Conservation (phyloP, 1,139 yeast genomes). For the Candida freyschussii region DNA sequence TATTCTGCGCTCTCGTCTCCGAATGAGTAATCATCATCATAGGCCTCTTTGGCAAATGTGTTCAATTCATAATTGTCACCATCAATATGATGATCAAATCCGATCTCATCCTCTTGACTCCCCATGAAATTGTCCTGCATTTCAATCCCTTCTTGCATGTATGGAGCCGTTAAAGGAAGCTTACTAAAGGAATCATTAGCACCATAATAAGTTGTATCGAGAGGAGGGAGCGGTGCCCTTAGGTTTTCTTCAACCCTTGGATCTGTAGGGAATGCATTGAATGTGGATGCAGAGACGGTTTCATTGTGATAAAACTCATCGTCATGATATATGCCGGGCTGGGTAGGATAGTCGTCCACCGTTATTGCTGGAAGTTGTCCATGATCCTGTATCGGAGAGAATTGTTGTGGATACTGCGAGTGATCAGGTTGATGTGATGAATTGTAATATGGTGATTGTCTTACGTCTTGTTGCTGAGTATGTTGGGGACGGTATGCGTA, state of each 20-base stretch:
- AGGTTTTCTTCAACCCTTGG: conserved; percentile 6
- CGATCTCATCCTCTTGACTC: conserved; percentile 19
- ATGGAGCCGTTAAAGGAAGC: conserved; percentile 14
- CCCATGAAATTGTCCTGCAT: conserved; percentile 12
- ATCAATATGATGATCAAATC: conserved; percentile 16
- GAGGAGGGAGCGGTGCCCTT: conserved; percentile 10
- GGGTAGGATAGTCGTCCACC: conserved; percentile 10
- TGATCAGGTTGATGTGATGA: neutral
- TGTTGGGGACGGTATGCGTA: conserved; percentile 7
- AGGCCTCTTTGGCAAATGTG: conserved; percentile 19
- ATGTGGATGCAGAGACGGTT: conserved; percentile 15
- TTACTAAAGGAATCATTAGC: conserved; percentile 11
- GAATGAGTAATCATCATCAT: conserved; percentile 12
- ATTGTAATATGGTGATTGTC: conserved; percentile 3
- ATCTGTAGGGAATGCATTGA: conserved; percentile 26
- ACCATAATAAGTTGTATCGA: conserved; percentile 17
- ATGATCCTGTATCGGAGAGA: conserved; percentile 22
- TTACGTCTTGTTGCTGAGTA: neutral
- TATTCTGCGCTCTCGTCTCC: conserved; percentile 16
- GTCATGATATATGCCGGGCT: conserved; percentile 8
- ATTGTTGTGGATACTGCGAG: conserved; percentile 16
- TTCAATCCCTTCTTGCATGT: conserved; percentile 9
- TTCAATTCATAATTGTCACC: conserved; percentile 26
- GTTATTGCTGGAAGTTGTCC: conserved; percentile 17
- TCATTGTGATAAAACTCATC: conserved; percentile 19